A percentile compares a stretch with the other conserved stretches of the same genome.
These are phyloP conservation scores for Suhomyces panamericanus DNA, from an alignment of 1,139 yeast genomes.

Conservation along the genomic window DNA sequence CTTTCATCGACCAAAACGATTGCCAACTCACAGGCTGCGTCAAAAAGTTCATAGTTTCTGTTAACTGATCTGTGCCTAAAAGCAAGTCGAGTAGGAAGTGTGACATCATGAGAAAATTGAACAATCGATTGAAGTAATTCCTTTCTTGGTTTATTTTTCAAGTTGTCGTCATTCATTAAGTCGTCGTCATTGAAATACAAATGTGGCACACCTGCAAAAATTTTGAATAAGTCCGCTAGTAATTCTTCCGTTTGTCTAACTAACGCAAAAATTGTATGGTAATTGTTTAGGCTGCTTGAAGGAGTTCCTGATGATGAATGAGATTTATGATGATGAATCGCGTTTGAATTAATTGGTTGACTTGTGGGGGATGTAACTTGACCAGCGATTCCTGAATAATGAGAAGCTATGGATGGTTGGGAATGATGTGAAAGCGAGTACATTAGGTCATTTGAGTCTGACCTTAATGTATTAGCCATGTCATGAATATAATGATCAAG, in stretches of 20 bases:
- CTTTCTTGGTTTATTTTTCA: slow-evolving; percentile 12
- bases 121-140: slow-evolving; percentile 16
- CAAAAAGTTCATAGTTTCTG: slow-evolving; percentile 25
- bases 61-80: slow-evolving; percentile 24
- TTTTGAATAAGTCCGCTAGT: slow-evolving; percentile 37
- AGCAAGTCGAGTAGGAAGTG: slow-evolving; percentile 36
- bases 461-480: slow-evolving; percentile 2
- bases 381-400: neutral
- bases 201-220: slow-evolving; percentile 38
- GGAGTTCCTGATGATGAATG: slow-evolving; percentile 9
- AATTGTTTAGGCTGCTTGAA: slow-evolving; percentile 7
- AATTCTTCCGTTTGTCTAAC: slow-evolving; percentile 17
- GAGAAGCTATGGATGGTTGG: neutral
- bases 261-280: slow-evolving; percentile 4
- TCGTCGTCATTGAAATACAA: slow-evolving; percentile 35
- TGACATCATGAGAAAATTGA: slow-evolving; percentile 29
- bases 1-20: slow-evolving; percentile 31
- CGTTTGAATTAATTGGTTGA: neutral
- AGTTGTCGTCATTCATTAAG: slow-evolving; percentile 24
- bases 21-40: slow-evolving; percentile 38
- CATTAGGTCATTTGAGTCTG: slow-evolving; percentile 4
- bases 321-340: slow-evolving; percentile 2
- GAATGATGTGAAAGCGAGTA: slow-evolving; percentile 2
- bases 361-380: neutral
- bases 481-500: slow-evolving; percentile 17